Conservation (phyloP, 192 early-diverging fungal genomes). For the Chytriomyces hyalinus region DNA sequence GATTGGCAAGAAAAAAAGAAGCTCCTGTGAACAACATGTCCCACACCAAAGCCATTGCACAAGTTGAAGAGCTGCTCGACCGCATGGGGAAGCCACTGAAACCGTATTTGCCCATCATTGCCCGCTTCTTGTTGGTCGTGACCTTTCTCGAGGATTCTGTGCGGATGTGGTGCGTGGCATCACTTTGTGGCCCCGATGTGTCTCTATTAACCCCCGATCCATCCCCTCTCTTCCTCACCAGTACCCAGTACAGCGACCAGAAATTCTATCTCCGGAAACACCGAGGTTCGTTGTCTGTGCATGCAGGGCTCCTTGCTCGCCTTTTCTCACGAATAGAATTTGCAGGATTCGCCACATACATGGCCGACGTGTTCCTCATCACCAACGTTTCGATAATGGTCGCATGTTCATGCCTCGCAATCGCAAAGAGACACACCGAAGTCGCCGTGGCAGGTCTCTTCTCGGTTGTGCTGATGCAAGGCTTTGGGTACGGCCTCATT, state of each 20-base stretch:
- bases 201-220: background rate
- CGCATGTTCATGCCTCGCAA: slow-evolving; percentile 81
- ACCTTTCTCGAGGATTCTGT: slow-evolving; percentile 95
- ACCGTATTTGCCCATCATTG: slow-evolving; percentile 87
- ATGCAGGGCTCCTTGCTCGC: background rate
- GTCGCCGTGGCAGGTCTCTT: slow-evolving; percentile 83
- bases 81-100: slow-evolving; percentile 79
- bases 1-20: background rate
- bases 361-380: slow-evolving; percentile 86
- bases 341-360: slow-evolving; percentile 72
- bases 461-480: slow-evolving; percentile 77
- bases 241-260: slow-evolving; percentile 82
- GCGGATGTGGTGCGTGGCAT: slow-evolving; percentile 64
- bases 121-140: slow-evolving; percentile 91
- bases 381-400: slow-evolving; percentile 85
- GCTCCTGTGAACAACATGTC: slow-evolving; percentile 12
- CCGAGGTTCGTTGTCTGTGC: slow-evolving; percentile 50
- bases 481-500: slow-evolving; percentile 92
- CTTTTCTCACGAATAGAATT: background rate
- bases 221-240: background rate
- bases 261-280: slow-evolving; percentile 80
- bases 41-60: slow-evolving; percentile 32
- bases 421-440: slow-evolving; percentile 81
- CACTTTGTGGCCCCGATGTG: background rate
- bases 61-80: slow-evolving; percentile 80